Conservation (phyloP, 2,329 filamentous ascomycete genomes). For the Cryphonectria naterciae region DNA sequence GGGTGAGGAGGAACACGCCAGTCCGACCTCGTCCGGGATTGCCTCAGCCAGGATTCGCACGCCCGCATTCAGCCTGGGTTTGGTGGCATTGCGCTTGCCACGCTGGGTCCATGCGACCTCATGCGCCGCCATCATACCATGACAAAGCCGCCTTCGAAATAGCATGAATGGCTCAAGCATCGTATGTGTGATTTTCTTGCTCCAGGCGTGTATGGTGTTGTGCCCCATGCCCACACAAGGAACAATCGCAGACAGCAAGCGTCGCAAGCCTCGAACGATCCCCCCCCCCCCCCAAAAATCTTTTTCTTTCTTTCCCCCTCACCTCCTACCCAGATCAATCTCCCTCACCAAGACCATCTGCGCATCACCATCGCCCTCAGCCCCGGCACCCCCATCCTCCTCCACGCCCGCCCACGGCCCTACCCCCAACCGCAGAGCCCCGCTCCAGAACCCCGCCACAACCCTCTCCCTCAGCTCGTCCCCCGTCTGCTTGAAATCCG, state of each 20-base stretch:
- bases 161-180: not conserved
- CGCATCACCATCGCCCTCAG: slow-evolving; percentile 37
- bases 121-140: not conserved
- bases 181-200: too few species aligned
- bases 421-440: slow-evolving; percentile 70
- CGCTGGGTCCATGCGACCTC: not conserved
- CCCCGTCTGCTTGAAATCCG: slow-evolving; percentile 93
- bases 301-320: not conserved
- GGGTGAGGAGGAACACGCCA: not conserved
- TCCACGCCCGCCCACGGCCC: slow-evolving; percentile 64
- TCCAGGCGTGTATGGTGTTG: not conserved
- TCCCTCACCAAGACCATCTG: slow-evolving; percentile 57
- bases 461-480: slow-evolving; percentile 66
- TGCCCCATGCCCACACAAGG: not conserved
- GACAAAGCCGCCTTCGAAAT: not conserved
- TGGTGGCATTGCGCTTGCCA: not conserved
- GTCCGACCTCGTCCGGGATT: not conserved
- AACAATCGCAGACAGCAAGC: not conserved
- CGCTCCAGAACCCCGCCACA: slow-evolving; percentile 77
- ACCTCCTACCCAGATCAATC: slow-evolving; percentile 55
- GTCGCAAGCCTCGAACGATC: not conserved
- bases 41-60: not conserved
- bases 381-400: slow-evolving; percentile 33
- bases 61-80: not conserved
- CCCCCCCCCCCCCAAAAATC: slow-evolving; percentile 27